Percentiles rank a stretch among this genome's conserved stretches.
Evolutionary conservation across 192 early-diverging fungal genomes (phyloP).

Genomic region (Backusella tarrabulga): DNA sequence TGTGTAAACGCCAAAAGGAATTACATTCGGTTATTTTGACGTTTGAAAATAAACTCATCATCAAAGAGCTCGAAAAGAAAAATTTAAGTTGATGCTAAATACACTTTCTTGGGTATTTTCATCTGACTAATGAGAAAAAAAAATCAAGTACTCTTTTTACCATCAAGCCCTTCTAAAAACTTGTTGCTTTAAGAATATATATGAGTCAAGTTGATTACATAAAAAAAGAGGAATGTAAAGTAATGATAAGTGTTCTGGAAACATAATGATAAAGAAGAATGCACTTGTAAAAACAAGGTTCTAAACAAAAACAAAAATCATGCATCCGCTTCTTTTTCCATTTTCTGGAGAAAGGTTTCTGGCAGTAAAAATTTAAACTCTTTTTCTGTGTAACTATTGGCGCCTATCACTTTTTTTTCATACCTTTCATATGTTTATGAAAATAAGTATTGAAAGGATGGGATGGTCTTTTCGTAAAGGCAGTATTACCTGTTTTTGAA

Average conservation of each 20-base stretch:
- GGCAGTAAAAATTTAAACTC: background rate
- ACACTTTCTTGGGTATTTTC: background rate
- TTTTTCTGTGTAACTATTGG: background rate
- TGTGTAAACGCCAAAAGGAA: background rate
- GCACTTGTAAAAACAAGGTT: background rate
- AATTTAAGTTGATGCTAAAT: no score
- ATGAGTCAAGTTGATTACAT: background rate
- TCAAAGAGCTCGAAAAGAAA: no score
- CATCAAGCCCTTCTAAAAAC: background rate
- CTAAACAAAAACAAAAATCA: background rate
- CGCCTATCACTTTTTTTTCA: background rate
- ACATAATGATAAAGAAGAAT: background rate
- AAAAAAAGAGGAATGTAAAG: background rate
- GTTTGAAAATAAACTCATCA: background rate
- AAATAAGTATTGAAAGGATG: no score
- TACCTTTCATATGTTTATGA: no score
- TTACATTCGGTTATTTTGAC: background rate
- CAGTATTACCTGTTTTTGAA: background rate
- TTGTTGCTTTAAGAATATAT: background rate
- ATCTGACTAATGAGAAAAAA: background rate
- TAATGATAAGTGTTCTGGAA: background rate
- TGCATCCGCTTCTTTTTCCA: background rate
- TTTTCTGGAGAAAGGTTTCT: no score
- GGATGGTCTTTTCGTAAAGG: no score
- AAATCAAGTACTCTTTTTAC: background rate